Base-by-base conservation (phyloP, 2,329 filamentous ascomycete species). In the Monilinia fructigena region DNA sequence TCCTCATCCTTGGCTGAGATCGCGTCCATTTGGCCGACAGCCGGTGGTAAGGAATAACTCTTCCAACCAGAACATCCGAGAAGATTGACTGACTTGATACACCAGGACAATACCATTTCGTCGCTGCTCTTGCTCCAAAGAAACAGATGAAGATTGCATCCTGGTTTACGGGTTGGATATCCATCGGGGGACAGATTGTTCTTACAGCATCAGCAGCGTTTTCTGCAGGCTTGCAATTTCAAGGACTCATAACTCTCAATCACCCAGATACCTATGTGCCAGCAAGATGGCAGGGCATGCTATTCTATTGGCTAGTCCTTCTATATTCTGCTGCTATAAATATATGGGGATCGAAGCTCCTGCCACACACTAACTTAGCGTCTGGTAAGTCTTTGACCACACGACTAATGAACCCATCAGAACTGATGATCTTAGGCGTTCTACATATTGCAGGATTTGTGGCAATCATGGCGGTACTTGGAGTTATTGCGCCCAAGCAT, bases 101-200 rank as follows among this genome's bases (percentile, higher is more conserved):
- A 14, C 2, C 12, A 65, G 55, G 85, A 11, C 84, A 88, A 75
- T 87, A 87, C 69, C 83, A 86, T 72, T 86, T 84, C 83, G 83
- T 86, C 0, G 83, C 81, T 0, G 81, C 84, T 70, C 80, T 86
- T 65, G 81, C 81, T 2, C 81, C 83, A 0, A 58, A 68, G 4
- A 75, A 74, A 0, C 75, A 76, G 16, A 75, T 75, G 63, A 74
- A 76, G 5, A 70, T 76, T 4, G 76, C 78, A 2, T 77, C 78
- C 1, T 81, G 78, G 77, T 76, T 79, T 58, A 79, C 77, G 0
- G 78, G 78, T 69, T 82, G 80, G 79, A 79, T 82, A 45, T 80
- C 78, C 1, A 76, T 82, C 31, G 80, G 80, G 18, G 81, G 81
- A 0, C 80, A 82, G 55, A 76, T 80, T 4, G 77, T 82, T 1